Base-by-base conservation (phyloP, 2,329 filamentous ascomycete genomes). In the Fusarium compactum region DNA sequence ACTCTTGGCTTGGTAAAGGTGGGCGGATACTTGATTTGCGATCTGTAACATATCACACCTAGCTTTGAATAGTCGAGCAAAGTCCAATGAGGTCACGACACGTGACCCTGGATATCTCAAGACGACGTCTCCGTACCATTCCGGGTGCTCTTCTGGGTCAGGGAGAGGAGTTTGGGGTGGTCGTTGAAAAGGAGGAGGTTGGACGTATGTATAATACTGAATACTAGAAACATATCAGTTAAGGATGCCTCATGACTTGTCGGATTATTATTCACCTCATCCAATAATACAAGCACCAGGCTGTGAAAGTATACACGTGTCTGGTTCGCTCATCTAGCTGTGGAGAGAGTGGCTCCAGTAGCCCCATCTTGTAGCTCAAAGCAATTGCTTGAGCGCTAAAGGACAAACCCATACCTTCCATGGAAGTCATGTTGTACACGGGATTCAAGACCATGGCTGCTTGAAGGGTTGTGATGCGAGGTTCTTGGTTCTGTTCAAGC, bases 71-170 rank as follows among this genome's bases (percentile, higher is more conserved):
- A 34, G 32, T 5, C 32, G 32, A 3, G 32, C 32, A 5, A 34
- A 34, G 4, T 34, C 32, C 2, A 34, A 9, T 0, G 32, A 34
- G 15, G 8, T 34, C 2, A 34, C 32, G 15, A 3, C 0, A 0
- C 32, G 32, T 3, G 32, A 34, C 0, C 32, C 32, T 5, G 32
- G 32, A 5, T 34, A 34, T 34, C 1, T 34, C 2, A 34, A 34
- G 1, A 34, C 15, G 1, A 34, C 15, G 2, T 34, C 32, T 5
- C 32, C 32, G 15, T 34, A 34, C 32, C 32, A 34, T 34, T 34
- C 30, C 3, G 8, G 0, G 8, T 34, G 30, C 8, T 5, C 0
- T 15, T 34, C 30, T 4, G 30, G 30, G 4, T 34, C 32, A 0
- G 32, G 32, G 18, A 34, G 32, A 5, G 15, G 32, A 34, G 32